phyloP scores from a whole-genome alignment of 164 flowering plant species.

The Tetracentron sinense region DNA sequence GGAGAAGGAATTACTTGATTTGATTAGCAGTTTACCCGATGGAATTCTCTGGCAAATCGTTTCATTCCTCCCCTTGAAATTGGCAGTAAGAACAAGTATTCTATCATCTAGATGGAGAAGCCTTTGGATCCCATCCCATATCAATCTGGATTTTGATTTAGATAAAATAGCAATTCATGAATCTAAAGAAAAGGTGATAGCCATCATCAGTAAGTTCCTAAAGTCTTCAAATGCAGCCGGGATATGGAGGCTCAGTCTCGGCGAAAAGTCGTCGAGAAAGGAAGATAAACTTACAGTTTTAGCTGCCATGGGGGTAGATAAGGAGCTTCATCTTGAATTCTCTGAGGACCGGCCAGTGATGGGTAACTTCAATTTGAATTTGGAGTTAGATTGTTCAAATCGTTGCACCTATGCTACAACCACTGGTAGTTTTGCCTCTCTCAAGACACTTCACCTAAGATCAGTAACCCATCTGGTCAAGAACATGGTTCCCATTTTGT shows the following conservation, averaged over 20 bases:
- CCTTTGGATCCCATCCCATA: background rate
- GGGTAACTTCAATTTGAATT: background rate
- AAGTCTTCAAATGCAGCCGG: background rate
- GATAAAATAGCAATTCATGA: background rate
- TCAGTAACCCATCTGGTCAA: background rate
- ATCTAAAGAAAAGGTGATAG: slow-evolving; percentile 1
- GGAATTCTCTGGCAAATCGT: slow-evolving; percentile 10
- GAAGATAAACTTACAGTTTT: background rate
- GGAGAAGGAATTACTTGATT: slow-evolving; percentile 1
- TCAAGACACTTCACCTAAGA: slow-evolving; percentile 7
- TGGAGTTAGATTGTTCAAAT: background rate
- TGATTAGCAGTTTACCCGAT: slow-evolving; percentile 14
- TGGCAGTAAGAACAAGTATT: slow-evolving; percentile 11
- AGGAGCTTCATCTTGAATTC: background rate
- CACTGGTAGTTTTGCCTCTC: background rate
- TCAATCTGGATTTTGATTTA: background rate
- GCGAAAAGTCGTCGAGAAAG: background rate
- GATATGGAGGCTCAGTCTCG: background rate
- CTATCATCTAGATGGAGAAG: slow-evolving; percentile 14
- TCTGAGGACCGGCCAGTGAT: background rate
- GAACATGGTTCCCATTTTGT: background rate
- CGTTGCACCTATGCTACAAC: background rate
- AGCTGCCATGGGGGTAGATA: too few species aligned
- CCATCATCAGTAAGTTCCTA: background rate
- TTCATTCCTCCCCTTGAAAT: slow-evolving; percentile 11